Evolutionary conservation across 2,329 filamentous ascomycete species (phyloP), one percentile per base, ranked within the genome.

Genomic region (Chaetomium sp.): DNA sequence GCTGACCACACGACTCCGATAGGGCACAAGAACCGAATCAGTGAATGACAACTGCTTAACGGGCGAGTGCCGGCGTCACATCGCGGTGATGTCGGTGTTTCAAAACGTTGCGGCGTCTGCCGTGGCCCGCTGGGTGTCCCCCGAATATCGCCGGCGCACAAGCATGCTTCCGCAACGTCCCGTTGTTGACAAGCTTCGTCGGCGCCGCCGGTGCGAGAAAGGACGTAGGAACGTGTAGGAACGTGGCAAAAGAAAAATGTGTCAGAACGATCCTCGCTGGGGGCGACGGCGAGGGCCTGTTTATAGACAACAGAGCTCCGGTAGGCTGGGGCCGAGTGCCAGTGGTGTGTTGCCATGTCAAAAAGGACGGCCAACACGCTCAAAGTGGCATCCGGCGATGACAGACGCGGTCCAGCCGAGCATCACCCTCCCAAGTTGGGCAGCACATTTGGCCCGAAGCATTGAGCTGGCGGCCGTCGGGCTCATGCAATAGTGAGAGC

Each of bases 21-120:
- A 62, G 61, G 42, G 62, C 51, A 63, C 62, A 42, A 31, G 49
- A 56, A 35, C 51, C 33, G 57, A 63, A 54, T 45, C 35, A 21
- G 56, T 21, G 31, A 33, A 57, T 21, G 29, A 13, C 12, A 45
- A 53, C 25, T 9, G 49, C 23, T 42, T n/a, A 49, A 25, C 51
- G n/a, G 29, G 60, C 25, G 54, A 45, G 12, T 54, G 19, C 49
- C 50, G 54, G 53, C 55, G 50, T 63, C 38, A 65, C 65, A 50
- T 60, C 51, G 38, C 51, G 56, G 63, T 53, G 56, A 10, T 57
- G 57, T 42, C 49, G 21, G 54, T 58, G 63, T 69, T 67, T 66
- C 63, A 66, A 47, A 55, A 38, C 53, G 57, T 56, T 31, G 53
- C 63, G 65, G 63, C 62, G 58, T 62, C 65, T 70, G 68, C 64